Percentiles rank a stretch among this genome's conserved stretches.
Evolutionary conservation across 2,329 filamentous ascomycete species (phyloP).

Genomic region (Fusarium nygamai): DNA sequence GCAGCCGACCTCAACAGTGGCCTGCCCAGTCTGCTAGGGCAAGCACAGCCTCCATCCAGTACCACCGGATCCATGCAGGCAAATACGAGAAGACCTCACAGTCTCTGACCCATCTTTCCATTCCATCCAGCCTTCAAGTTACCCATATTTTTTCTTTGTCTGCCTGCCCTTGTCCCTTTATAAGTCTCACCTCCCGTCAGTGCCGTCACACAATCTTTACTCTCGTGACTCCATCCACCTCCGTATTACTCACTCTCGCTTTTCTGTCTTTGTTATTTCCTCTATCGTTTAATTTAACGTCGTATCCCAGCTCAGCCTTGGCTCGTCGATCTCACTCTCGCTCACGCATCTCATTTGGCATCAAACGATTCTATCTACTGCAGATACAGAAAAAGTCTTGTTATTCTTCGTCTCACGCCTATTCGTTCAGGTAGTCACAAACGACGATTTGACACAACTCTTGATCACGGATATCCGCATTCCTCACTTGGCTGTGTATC

Average conservation of each 20-base stretch:
- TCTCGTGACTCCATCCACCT: conserved; percentile 21
- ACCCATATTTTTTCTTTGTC: conserved; percentile 16
- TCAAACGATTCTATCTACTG: conserved; percentile 3
- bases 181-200: conserved; percentile 18
- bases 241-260: conserved; percentile 21
- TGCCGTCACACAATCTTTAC: conserved; percentile 11
- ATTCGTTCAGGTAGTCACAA: conserved; percentile 7
- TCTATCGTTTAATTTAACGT: conserved; percentile 14
- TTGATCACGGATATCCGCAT: not conserved
- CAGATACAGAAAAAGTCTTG: not conserved
- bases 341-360: conserved; percentile 28
- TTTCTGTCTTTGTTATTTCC: conserved; percentile 6
- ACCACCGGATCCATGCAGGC: conserved; percentile 5
- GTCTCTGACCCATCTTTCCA: conserved; percentile 18
- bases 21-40: not conserved
- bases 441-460: not conserved
- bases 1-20: not conserved
- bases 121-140: conserved; percentile 4
- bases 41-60: conserved; percentile 9
- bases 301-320: conserved; percentile 5
- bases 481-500: conserved; percentile 6
- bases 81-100: conserved; percentile 30
- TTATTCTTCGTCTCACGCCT: not conserved
- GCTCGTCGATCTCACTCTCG: conserved; percentile 27
- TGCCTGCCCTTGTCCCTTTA: conserved; percentile 32